Evolutionary conservation across 805 yeast species (phyloP).

Genomic region (Saccharomycopsis sp.): DNA sequence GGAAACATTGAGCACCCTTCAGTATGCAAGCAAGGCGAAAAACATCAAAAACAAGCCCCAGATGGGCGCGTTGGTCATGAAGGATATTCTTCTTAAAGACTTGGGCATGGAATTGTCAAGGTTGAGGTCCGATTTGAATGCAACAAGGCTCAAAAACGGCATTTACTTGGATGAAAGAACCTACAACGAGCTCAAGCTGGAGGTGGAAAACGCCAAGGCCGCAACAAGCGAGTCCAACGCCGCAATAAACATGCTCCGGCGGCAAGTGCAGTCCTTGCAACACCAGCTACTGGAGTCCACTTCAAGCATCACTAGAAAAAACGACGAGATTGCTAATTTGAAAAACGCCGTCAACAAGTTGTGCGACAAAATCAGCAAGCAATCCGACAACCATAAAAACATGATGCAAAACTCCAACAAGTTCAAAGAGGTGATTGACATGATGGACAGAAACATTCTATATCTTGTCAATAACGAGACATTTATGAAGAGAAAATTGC

Average conservation of each 20-base stretch:
- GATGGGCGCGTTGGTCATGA: conserved; percentile 50
- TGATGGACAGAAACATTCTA: conserved; percentile 26
- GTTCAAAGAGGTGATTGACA: conserved; percentile 27
- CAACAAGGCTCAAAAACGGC: conserved; percentile 58
- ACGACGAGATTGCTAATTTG: conserved; percentile 22
- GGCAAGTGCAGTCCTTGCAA: conserved; percentile 29
- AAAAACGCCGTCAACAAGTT: conserved; percentile 24
- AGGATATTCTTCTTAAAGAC: conserved; percentile 44
- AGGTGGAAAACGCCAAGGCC: conserved; percentile 40
- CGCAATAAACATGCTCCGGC: conserved; percentile 31
- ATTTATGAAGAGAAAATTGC: no score
- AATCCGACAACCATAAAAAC: conserved; percentile 27
- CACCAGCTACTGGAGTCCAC: conserved; percentile 22
- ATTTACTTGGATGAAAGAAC: conserved; percentile 52
- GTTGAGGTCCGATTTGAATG: conserved; percentile 47
- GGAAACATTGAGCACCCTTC: conserved; percentile 77
- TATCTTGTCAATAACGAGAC: conserved; percentile 24
- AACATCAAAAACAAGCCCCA: conserved; percentile 69
- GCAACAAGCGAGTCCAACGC: conserved; percentile 41
- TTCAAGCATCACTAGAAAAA: conserved; percentile 20
- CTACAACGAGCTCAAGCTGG: conserved; percentile 42
- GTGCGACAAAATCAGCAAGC: conserved; percentile 27
- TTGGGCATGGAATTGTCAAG: conserved; percentile 40
- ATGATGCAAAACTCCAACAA: conserved; percentile 28
- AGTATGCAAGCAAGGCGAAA: conserved; percentile 82